Base-by-base conservation (phyloP, 176 grass and related monocot genomes). In the Zizania latifolia region DNA sequence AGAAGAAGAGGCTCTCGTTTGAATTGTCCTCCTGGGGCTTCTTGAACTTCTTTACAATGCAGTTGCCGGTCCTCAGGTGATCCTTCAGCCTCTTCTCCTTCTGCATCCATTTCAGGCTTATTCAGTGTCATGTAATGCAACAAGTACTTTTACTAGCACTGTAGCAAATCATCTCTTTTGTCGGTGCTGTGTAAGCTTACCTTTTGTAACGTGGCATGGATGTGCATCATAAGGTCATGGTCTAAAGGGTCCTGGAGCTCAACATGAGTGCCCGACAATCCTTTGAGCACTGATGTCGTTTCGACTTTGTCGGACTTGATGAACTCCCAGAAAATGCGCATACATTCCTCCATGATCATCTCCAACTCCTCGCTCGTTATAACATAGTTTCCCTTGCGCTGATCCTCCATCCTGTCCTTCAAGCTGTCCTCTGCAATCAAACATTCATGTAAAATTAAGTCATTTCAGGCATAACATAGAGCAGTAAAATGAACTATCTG, bases 21-120 rank as follows among this genome's bases (percentile, higher is more conserved):
- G 89, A 79, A 57, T 89, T 70, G 56, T 92, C 95, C 79, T 98
- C 91, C 82, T 86, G 94, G 21, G 95, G 91, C 72, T 86, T 98
- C 80, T 98, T 94, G 75, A 98, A 92, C 83, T 98, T 98, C 79
- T 98, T 98, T 28, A 98, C 91, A 0, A 98, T 35, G 82, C 95
- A 98, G 79, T 98, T 98, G 6, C 95, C 91, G 0, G 89, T 98
- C 75, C 87, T 75, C 82, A 98, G 65, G 62, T 89, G 74, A 78
- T 98, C 95, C 81, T 92, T 98, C 62, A 98, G 71, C 73, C 77
- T 92, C 82, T 92, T 98, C 31, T 92, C 88, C 80, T 94, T 98
- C 95, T 98, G 86, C 78, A 62, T 5, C 11, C 17, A 28, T 83
- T 58, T 36, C 22, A 58, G 36, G 16, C 15, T 22, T 34, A 32